A percentile compares a stretch with the other conserved stretches of the same genome.
phyloP scores from a whole-genome alignment of 148 eudicot species.

The Rhododendron ferrugineum region DNA sequence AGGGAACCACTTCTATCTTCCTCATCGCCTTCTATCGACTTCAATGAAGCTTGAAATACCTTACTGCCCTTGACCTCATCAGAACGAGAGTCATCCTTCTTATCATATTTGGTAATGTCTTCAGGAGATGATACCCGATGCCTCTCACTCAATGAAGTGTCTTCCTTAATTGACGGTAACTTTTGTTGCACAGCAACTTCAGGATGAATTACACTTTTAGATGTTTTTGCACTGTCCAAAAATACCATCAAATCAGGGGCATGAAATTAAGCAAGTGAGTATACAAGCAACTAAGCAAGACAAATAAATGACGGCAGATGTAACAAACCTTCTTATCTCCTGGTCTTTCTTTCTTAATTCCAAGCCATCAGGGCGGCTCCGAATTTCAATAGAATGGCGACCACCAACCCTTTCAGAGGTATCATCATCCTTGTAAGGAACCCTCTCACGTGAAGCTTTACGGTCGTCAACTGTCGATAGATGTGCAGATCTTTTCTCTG shows the following conservation, averaged over 20 bases:
- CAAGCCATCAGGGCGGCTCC: constrained; percentile 19
- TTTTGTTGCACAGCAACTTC: constrained; percentile 27
- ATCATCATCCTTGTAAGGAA: constrained; percentile 17
- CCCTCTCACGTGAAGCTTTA: constrained; percentile 17
- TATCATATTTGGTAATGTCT: constrained; percentile 24
- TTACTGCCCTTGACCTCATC: constrained; percentile 31
- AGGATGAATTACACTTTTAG: constrained; percentile 17
- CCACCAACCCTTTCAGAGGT: constrained; percentile 35
- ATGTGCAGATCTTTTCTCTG: constrained; percentile 27
- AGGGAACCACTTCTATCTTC: constrained; percentile 40
- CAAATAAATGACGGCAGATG: neutral
- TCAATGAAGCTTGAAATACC: constrained; percentile 16
- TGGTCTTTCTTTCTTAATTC: constrained; percentile 31
- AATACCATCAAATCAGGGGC: constrained; percentile 1
- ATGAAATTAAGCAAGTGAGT: neutral
- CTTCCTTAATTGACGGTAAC: constrained; percentile 25
- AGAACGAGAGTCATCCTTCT: constrained; percentile 28
- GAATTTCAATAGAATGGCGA: constrained; percentile 13
- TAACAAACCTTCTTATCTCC: constrained; percentile 38
- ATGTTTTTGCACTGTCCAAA: constrained; percentile 39
- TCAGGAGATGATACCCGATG: constrained; percentile 20
- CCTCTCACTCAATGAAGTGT: constrained; percentile 18
- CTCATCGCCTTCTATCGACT: constrained; percentile 28
- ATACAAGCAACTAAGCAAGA: constrained; percentile 1
- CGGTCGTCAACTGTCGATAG: constrained; percentile 20